A percentile compares a stretch with the other conserved stretches of the same genome.
Evolutionary conservation across 2,329 filamentous ascomycete genomes (phyloP).

Genomic region (Diaporthe vexans): DNA sequence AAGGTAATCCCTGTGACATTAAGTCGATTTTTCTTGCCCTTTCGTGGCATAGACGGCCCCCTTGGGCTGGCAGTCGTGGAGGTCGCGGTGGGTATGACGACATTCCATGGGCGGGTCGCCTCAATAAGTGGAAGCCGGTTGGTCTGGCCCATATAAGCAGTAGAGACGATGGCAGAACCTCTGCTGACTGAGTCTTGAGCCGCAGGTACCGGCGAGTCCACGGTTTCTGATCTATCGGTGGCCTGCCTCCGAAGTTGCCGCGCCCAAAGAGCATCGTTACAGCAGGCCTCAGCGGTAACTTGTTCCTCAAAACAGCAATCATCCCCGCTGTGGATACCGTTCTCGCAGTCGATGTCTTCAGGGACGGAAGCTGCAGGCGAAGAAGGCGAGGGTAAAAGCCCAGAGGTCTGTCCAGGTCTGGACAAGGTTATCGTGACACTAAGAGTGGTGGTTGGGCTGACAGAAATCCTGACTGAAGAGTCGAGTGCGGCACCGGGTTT

Average conservation of each 20-base stretch:
- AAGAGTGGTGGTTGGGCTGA: background rate
- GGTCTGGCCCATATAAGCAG: slow-evolving; percentile 10
- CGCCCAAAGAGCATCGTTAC: background rate
- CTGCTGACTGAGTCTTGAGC: background rate
- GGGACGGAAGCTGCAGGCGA: background rate
- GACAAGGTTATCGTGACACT: background rate
- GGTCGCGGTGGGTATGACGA: slow-evolving; percentile 1
- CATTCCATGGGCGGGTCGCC: slow-evolving; percentile 15
- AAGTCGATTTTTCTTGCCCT: background rate
- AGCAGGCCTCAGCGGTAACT: background rate
- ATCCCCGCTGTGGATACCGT: background rate
- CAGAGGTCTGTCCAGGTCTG: background rate
- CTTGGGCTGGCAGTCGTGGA: background rate
- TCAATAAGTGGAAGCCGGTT: slow-evolving; percentile 12
- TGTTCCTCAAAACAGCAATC: slow-evolving; percentile 8
- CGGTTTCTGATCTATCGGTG: background rate
- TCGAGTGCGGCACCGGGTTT: background rate
- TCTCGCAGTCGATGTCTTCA: background rate
- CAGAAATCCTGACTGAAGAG: background rate
- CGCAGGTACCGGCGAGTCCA: background rate
- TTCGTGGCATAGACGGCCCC: background rate
- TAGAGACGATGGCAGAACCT: slow-evolving; percentile 21
- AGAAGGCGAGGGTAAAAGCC: background rate
- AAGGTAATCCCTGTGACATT: background rate
- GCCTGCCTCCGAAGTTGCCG: slow-evolving; percentile 4